Percentiles rank a stretch among this genome's conserved stretches.
Evolutionary conservation across 306 rosid genomes (phyloP).

Genomic region (Canavalia gladiata): DNA sequence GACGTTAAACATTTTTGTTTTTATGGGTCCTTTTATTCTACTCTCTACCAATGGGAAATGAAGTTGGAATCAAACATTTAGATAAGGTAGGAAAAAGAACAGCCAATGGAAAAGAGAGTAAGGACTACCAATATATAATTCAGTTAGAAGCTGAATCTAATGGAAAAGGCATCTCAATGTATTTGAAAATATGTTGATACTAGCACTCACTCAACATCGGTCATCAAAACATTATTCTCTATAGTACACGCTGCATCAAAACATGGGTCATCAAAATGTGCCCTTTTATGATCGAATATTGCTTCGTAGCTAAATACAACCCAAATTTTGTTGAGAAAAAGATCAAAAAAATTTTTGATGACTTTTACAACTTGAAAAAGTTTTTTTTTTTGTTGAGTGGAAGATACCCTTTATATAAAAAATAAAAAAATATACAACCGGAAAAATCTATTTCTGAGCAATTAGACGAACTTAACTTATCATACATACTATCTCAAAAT

Average conservation of each 20-base stretch:
- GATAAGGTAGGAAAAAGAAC: background rate
- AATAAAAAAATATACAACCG: background rate
- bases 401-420: too few relatives aligned
- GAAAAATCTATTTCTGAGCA: background rate
- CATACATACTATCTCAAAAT: background rate
- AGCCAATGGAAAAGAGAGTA: background rate
- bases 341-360: too few relatives aligned
- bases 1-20: background rate
- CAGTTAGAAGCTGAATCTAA: slow-evolving; percentile 29
- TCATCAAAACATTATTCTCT: background rate
- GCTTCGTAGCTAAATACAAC: background rate
- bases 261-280: too few relatives aligned
- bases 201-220: background rate
- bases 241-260: background rate
- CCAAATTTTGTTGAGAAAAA: too few relatives aligned
- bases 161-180: slow-evolving; percentile 4
- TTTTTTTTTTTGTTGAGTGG: too few relatives aligned
- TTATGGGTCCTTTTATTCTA: background rate
- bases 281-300: background rate
- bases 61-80: background rate
- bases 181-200: slow-evolving; percentile 16
- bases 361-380: too few relatives aligned
- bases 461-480: background rate
- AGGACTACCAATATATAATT: slow-evolving; percentile 48
- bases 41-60: background rate